Evolutionary conservation across 148 eudicot genomes (phyloP), one percentile per base, ranked within the genome.

Genomic region (Amaranthus hypochondriacus): DNA sequence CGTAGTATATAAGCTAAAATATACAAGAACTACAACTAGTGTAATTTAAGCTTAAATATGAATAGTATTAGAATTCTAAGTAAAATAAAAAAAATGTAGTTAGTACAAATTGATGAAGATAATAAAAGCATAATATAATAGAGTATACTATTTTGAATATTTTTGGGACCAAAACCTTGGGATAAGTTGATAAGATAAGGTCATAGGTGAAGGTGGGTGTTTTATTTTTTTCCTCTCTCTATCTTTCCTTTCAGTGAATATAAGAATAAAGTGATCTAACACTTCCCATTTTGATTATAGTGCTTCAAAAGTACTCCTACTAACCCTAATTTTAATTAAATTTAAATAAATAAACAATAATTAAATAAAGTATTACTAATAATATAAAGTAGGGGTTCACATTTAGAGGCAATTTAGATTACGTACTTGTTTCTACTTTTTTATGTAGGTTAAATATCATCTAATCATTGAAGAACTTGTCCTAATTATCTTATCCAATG

Each of bases 151-250:
- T 60, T 57, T 72, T 67, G 50, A 51, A 28, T 49, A 46, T 46
- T 60, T 78, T 75, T 57, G 82, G 82, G 82, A 65, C 71, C 82
- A 64, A 75, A 62, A 48, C 47, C 68, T 74, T 60, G 71, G 72
- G 82, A 64, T 74, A 70, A 79, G 74, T 44, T 21, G 78, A 79
- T 79, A 79, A 79, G 78, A 75, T 79, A 75, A 75, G 75, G 77
- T 68, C 69, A 62, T 53, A 61, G 61, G 63, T 39, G 21, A 11
- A 21, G 58, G 28, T 69, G 65, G 47, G 39, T 59, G 48, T 75
- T 51, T 55, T 68, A 39, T 50, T 75, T 51, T 55, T 68, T 48
- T 50, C 58, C 51, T 58, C 61, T 58, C 61, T 66, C 65, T 73
- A 12, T 21, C 72, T 13, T 18, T 56, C 43, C 39, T 28, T 28